phyloP scores from a whole-genome alignment of 805 yeast species.

The Ogataea pini region DNA sequence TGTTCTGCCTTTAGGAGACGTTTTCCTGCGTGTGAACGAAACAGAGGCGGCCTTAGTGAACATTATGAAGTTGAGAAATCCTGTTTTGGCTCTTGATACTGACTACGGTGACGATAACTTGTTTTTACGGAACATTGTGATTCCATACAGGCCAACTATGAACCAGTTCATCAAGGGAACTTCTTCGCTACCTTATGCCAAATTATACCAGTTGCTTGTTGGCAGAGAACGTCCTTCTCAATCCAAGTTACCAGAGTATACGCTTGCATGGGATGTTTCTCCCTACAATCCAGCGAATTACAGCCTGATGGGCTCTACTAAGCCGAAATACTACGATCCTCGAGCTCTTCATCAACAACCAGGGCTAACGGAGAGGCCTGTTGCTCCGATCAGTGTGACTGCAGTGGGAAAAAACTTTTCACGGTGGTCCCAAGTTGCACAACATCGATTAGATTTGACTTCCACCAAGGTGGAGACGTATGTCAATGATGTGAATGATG shows the following conservation, averaged over 20 bases:
- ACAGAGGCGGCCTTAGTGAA: constrained; percentile 56
- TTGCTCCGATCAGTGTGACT: constrained; percentile 15
- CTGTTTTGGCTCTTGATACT: constrained; percentile 31
- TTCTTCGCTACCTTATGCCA: constrained; percentile 57
- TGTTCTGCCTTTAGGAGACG: constrained; percentile 47
- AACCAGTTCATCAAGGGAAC: constrained; percentile 86
- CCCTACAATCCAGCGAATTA: constrained; percentile 39
- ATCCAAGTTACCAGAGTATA: constrained; percentile 49
- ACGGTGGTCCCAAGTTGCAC: constrained; percentile 27
- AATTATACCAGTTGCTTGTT: constrained; percentile 65
- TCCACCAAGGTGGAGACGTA: constrained; percentile 27
- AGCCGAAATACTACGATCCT: constrained; percentile 37
- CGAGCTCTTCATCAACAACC: constrained; percentile 34
- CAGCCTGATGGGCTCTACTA: constrained; percentile 27
- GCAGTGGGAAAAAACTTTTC: constrained; percentile 17
- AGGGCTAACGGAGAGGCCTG: constrained; percentile 23
- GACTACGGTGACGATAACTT: constrained; percentile 50
- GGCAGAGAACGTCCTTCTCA: constrained; percentile 68
- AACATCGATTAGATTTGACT: constrained; percentile 27
- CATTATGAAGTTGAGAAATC: constrained; percentile 46
- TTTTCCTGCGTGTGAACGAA: constrained; percentile 54
- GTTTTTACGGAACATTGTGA: constrained; percentile 64
- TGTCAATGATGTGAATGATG: constrained; percentile 33
- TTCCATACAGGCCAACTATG: constrained; percentile 79
- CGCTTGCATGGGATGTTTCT: constrained; percentile 50